Percentiles rank a stretch among this genome's conserved stretches.
phyloP scores from a whole-genome alignment of 139 green algal genomes.

The Ettlia oleoabundans region DNA sequence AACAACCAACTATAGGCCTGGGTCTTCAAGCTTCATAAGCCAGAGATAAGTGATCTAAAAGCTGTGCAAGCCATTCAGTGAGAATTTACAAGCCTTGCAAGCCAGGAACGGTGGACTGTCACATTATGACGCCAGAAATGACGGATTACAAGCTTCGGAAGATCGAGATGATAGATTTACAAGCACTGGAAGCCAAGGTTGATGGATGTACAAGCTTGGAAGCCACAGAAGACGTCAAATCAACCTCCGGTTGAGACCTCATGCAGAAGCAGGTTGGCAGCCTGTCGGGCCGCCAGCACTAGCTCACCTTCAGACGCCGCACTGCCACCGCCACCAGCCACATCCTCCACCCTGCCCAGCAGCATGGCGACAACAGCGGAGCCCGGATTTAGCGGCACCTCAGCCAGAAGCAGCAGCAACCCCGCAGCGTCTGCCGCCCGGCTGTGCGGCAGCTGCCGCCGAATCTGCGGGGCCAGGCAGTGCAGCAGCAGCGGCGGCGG shows the following conservation, averaged over 20 bases:
- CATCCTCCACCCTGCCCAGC: constrained; percentile 18
- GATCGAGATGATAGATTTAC: too few relatives aligned
- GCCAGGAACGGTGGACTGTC: too few relatives aligned
- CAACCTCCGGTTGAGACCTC: neutral
- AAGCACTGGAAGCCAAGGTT: too few relatives aligned
- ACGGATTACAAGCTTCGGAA: too few relatives aligned
- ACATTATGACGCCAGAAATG: too few relatives aligned
- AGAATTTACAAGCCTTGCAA: too few relatives aligned
- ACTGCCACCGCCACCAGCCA: neutral
- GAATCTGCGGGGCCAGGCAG: constrained; percentile 17
- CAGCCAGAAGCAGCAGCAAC: constrained; percentile 26
- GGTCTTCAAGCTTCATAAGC: too few relatives aligned
- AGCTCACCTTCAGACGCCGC: neutral
- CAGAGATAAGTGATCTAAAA: too few relatives aligned
- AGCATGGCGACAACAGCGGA: neutral
- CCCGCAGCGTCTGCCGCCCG: neutral
- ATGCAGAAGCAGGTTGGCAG: neutral
- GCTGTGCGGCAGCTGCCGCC: constrained; percentile 13
- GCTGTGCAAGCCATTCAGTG: too few relatives aligned
- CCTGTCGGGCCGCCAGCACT: neutral
- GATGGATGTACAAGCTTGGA: too few relatives aligned
- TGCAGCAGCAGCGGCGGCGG: constrained; percentile 22
- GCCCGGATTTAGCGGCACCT: neutral
- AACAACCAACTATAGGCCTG: too few relatives aligned
- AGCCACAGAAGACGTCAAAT: too few relatives aligned